Evolutionary conservation across 1,284 basidiomycete genomes (phyloP).

Genomic region (Ustilago sp.): DNA sequence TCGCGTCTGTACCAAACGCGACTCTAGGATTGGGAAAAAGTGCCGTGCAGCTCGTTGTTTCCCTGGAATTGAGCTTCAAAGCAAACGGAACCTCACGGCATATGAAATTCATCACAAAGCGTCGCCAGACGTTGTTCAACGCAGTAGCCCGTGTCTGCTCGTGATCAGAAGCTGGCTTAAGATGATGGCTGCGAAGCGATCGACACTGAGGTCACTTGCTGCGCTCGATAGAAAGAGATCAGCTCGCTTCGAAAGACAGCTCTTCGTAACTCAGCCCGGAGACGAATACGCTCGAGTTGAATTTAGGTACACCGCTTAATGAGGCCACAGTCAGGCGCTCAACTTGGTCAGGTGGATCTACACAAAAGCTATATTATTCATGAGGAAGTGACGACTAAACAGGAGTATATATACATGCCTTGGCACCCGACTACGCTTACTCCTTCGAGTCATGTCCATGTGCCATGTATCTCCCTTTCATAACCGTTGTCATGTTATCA

Average conservation of each 20-base stretch:
- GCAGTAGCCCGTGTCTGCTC: background rate
- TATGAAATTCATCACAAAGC: slow-evolving; percentile 4
- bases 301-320: no score
- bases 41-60: background rate
- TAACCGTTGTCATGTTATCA: no score
- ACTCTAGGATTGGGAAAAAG: background rate
- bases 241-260: background rate
- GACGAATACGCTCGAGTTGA: background rate
- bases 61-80: background rate
- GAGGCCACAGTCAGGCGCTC: no score
- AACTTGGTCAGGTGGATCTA: no score
- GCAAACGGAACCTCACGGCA: background rate
- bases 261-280: background rate
- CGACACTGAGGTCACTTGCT: background rate
- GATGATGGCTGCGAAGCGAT: background rate
- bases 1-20: no score
- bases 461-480: no score
- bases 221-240: background rate
- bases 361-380: no score
- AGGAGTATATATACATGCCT: no score
- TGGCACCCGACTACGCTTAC: no score
- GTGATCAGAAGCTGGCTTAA: background rate
- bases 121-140: background rate
- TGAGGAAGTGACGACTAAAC: no score
- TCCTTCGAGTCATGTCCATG: no score